Percentiles rank a stretch among this genome's conserved stretches.
These are phyloP conservation scores for Microbotryum saponariae DNA, from an alignment of 1,284 basidiomycete species.

Conservation along the genomic window DNA sequence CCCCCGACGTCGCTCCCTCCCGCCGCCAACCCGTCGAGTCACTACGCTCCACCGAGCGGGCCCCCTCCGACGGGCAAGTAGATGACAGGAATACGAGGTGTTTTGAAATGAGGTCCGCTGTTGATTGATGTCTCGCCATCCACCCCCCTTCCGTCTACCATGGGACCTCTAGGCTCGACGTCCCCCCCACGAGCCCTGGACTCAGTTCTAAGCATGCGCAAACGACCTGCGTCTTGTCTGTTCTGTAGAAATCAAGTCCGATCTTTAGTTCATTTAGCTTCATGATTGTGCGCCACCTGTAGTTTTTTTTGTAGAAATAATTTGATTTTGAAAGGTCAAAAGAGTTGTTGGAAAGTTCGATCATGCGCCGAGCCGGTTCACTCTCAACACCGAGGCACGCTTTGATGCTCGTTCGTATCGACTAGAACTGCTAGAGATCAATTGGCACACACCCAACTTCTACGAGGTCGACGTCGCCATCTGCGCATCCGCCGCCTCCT, in stretches of 20 bases:
- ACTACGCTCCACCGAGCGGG: background rate
- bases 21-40: background rate
- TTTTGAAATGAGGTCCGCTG: background rate
- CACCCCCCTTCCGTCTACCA: background rate
- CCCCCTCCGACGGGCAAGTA: constrained; percentile 1
- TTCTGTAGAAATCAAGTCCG: too few species aligned
- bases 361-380: background rate
- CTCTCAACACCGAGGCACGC: background rate
- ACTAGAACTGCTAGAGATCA: background rate
- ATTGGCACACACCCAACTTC: background rate
- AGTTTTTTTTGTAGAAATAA: too few species aligned
- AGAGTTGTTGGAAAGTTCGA: background rate
- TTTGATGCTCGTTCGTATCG: background rate
- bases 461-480: background rate
- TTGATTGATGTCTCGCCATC: background rate
- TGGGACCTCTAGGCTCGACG: background rate
- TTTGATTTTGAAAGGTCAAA: background rate
- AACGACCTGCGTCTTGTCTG: too few species aligned
- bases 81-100: background rate
- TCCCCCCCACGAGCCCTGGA: background rate
- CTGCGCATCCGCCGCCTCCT: background rate
- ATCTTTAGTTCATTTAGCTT: too few species aligned
- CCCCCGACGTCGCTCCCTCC: background rate
- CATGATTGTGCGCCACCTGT: too few species aligned
- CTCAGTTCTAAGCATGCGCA: background rate